These are phyloP conservation scores for Drosera capensis DNA, from an alignment of 148 eudicot genomes.

Conservation along the genomic window DNA sequence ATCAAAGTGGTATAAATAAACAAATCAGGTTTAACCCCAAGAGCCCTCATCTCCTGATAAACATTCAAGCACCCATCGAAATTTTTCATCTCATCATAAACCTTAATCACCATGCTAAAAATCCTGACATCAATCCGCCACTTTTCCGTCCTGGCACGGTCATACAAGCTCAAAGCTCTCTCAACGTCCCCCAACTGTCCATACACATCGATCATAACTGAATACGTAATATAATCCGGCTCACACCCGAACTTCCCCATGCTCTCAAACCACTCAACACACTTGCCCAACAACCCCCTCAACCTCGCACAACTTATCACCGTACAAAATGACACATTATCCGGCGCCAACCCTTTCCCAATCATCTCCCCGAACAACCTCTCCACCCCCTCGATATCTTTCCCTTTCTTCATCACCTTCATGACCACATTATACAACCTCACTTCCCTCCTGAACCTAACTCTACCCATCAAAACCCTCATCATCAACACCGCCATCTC, in stretches of 20 bases:
- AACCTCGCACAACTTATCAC: slow-evolving; percentile 65
- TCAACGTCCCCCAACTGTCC: slow-evolving; percentile 59
- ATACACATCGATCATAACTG: slow-evolving; percentile 78
- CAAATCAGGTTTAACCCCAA: slow-evolving; percentile 44
- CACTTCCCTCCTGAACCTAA: slow-evolving; percentile 23
- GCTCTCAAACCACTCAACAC: slow-evolving; percentile 78
- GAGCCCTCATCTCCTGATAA: slow-evolving; percentile 87
- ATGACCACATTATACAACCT: slow-evolving; percentile 65
- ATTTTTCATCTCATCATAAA: slow-evolving; percentile 53
- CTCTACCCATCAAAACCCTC: slow-evolving; percentile 20
- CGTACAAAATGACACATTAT: slow-evolving; percentile 73
- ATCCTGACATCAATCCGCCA: slow-evolving; percentile 66
- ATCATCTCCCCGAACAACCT: slow-evolving; percentile 64
- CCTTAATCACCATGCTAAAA: slow-evolving; percentile 53
- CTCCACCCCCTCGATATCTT: slow-evolving; percentile 53
- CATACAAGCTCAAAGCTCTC: slow-evolving; percentile 60
- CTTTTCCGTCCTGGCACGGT: slow-evolving; percentile 54
- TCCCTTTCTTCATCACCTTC: slow-evolving; percentile 55
- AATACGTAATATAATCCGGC: slow-evolving; percentile 63
- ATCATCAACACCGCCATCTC: slow-evolving; percentile 32
- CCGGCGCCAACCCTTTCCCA: slow-evolving; percentile 49
- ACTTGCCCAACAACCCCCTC: slow-evolving; percentile 39
- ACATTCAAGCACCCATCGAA: slow-evolving; percentile 91
- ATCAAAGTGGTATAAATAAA: slow-evolving; percentile 44
- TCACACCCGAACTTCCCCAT: slow-evolving; percentile 43